Base-by-base conservation (phyloP, 257 asterid species). In the Nicotiana knightiana region DNA sequence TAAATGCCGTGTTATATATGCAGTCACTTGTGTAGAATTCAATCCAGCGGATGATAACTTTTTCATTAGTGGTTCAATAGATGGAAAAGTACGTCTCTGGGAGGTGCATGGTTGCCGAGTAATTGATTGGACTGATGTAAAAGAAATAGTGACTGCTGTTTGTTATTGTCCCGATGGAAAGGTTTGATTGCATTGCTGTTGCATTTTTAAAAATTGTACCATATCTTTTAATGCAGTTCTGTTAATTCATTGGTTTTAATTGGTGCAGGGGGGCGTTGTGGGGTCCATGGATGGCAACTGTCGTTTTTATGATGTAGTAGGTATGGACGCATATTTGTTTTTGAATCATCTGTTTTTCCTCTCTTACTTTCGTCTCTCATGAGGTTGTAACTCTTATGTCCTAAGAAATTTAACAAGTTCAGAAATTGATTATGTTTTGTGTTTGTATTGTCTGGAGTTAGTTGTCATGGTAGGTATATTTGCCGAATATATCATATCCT, bases 261-360 rank as follows among this genome's bases (percentile, higher is more conserved):
- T 84, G 43, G 30, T 84, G 65, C 90, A 95, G 97, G 96, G 99
- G 39, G 97, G 99, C 58, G 85, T 92, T 73, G 89, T 93, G 70
- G 99, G 99, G 68, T 92, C 96, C 84, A 88, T 91, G 91, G 91
- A 92, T 73, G 99, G 99, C 4, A 92, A 88, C 80, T 95, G 97
- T 86, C 91, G 83, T 21, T 95, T 89, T 67, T 95, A 85, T 78
- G 94, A 93, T 46, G 76, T 91, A 68, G 81, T 84, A 87, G 99
- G 98, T 95, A 88, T 58, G 80, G 13, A 51, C 28, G 59, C 33
- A 35, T 17, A n/a, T 68, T 39, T 73, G 21, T 48, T 28, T 30
- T 67, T 17, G 33, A 18, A 24, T 32, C 64, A 46, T 26, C 35
- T 35, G 33, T 51, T 76, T 62, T 48, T 53, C 12, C 48, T 35